Evolutionary conservation across 345 rosid genomes (phyloP), one percentile per base, ranked within the genome.

Genomic region (Physaria fendleri): DNA sequence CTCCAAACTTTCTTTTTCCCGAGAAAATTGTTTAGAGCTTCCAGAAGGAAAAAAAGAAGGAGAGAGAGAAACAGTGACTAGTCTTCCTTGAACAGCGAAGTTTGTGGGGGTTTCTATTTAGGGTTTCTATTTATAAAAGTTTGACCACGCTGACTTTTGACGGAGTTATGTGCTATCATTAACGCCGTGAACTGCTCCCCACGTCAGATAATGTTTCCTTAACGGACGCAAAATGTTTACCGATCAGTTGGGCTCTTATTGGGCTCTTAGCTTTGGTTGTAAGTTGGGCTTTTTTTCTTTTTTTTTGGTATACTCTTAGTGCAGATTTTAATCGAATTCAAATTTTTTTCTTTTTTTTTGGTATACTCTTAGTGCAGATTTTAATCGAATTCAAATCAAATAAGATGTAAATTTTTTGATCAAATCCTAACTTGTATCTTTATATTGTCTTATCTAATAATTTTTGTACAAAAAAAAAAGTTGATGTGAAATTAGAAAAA

Each of bases 41-140:
- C 15, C 2, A 25, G 22, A 24, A 29, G 46, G 30, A 43, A 10
- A 40, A 27, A n/a, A n/a, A n/a, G n/a, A n/a, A 23, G 43, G 23
- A 50, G 27, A 64, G 61, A 30, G 42, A 41, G 23, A n/a, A n/a
- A n/a, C 38, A 58, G 60, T 59, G 53, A 34, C 46, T 8, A 59
- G 72, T 58, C 71, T 51, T 43, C 61, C 60, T 50, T 52, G 62
- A 50, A 60, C 68, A 62, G 68, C 68, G 68, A 61, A 37, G 12
- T 10, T 42, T 22, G 9, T 13, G 44, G 57, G 14, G 22, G 3
- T 16, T 0, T 13, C 0, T 32, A 58, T 47, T 54, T 74, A 71
- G n/a, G n/a, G n/a, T n/a, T n/a, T n/a, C n/a, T n/a, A n/a, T n/a
- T n/a, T n/a, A n/a, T n/a, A 56, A 64, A 29, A 0, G 10, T 50